Evolutionary conservation across 1,284 basidiomycete species (phyloP), one percentile per base, ranked within the genome.

Genomic region (Ustilago loliicola): DNA sequence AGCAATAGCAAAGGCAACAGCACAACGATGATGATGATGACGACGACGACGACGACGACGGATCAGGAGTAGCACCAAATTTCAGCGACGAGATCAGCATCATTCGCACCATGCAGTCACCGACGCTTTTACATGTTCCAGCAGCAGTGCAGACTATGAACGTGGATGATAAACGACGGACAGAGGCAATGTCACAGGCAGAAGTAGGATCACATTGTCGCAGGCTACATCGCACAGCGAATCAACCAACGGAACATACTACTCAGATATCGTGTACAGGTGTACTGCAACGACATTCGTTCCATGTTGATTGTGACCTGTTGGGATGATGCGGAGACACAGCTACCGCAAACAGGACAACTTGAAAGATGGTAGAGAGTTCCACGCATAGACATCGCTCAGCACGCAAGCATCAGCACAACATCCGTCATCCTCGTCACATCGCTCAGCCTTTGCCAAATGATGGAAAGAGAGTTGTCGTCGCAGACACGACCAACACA

Each of bases 381-480:
- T 15, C 17, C 38, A 19, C 17, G 17, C 38, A 45, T 8, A 45
- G 4, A 21, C 1, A 8, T 17, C 1, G 38, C 4, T 21, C n/a
- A 3, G n/a, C 42, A 21, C 6, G 42, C n/a, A 45, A 19, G 15
- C 32, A 30, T 10, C 61, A 55, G 13, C 42, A 45, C 40, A 15
- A n/a, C 45, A 29, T 29, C 23, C 42, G 38, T 48, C 45, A 11
- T 47, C 40, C 36, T 36, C 48, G 32, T 30, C 48, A 50, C 17
- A 4, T 50, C 3, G 15, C 27, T 21, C 23, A 27, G 15, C 48
- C 48, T 50, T 50, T 50, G 48, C 48, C 48, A 3, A 21, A 29
- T 21, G 30, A 27, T 15, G 38, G 42, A 52, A 36, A 60, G 69
- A 66, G 64, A 57, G 59, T 63, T 55, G 60, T 55, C 55, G 34